Evolutionary conservation across 1,139 yeast genomes (phyloP), one percentile per base, ranked within the genome.

Genomic region (Nakaseomyces sp.): DNA sequence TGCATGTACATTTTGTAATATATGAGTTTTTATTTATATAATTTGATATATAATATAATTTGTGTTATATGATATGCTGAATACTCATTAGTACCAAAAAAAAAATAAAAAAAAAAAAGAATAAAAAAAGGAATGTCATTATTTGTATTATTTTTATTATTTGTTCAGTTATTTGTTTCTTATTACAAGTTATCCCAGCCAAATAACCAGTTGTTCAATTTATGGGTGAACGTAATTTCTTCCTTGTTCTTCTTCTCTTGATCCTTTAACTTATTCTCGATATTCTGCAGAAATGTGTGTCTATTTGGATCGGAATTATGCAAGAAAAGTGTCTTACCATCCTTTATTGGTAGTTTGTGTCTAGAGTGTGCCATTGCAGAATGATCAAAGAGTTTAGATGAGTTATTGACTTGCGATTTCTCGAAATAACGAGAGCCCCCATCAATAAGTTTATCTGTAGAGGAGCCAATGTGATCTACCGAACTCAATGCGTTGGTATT

Each of bases 101-200:
- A n/a, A n/a, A n/a, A n/a, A n/a, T n/a, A n/a, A n/a, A n/a, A n/a
- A n/a, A n/a, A n/a, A n/a, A 26, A 22, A 22, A 22, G 25, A 9
- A 6, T 6, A 22, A 6, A 9, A 22, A 6, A 22, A 22, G 8
- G 25, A 22, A 22, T 6, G 6, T 10, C n/a, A 1, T 10, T 26
- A 26, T 26, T 3, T 9, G 8, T 26, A n/a, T 26, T 10, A 9
- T 9, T 26, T 9, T 37, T 13, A 10, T 4, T 24, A 16, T 12
- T 26, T n/a, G 3, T n/a, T 36, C 26, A 6, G 25, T 9, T 22
- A 9, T 22, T 22, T 22, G 8, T 6, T 22, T 22, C 6, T 9
- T 15, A 29, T 55, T 58, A 73, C 45, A 73, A 54, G 48, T 74
- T 76, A 47, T 74, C 78, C 78, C 79, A 75, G 3, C 80, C 80